phyloP scores from a whole-genome alignment of 306 rosid species.

The Cucurbita maxima region DNA sequence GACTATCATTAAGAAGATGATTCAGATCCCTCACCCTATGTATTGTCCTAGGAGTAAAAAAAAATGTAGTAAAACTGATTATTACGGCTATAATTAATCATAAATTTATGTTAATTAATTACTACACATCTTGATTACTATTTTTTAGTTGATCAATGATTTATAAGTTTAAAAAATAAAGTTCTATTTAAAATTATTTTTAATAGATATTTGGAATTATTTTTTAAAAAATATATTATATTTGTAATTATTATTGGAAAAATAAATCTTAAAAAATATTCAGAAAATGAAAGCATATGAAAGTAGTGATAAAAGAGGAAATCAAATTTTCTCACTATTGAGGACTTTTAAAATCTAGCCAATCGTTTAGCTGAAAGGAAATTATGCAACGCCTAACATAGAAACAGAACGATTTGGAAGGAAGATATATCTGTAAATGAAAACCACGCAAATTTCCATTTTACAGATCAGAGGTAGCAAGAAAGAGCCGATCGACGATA shows the following conservation, averaged over 20 bases:
- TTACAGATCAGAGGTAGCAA: background rate
- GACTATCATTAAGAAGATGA: background rate
- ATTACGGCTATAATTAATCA: background rate
- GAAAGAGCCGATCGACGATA: background rate
- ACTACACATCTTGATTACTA: background rate
- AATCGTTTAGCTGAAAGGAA: background rate
- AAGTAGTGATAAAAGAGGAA: background rate
- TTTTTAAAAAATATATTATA: background rate
- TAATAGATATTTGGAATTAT: background rate
- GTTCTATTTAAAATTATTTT: background rate
- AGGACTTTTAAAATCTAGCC: background rate
- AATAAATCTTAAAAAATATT: background rate
- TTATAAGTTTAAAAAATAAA: background rate
- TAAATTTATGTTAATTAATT: background rate
- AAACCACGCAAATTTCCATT: background rate
- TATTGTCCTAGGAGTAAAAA: no score
- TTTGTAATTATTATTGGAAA: background rate
- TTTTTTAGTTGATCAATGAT: background rate
- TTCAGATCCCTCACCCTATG: no score
- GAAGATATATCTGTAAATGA: background rate
- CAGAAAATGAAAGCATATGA: background rate
- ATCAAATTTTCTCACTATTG: background rate
- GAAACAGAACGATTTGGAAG: background rate
- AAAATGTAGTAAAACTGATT: background rate
- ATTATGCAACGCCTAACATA: background rate